These are phyloP conservation scores for Tulasnella sp. DNA, from an alignment of 768 basidiomycete species.

Conservation along the genomic window DNA sequence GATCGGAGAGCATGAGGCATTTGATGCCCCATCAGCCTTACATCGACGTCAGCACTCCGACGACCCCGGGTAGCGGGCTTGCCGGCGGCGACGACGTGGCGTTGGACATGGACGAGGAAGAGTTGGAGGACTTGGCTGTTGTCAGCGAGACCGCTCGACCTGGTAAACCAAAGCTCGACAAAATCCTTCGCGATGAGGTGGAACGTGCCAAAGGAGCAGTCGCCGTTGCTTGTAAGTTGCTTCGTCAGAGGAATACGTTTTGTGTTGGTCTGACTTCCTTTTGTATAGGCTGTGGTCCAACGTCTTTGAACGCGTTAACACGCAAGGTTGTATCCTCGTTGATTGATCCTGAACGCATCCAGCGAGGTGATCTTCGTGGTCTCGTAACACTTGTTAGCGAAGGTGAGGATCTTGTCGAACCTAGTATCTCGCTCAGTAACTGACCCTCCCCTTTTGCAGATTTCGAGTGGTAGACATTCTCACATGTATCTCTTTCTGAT, in stretches of 20 bases:
- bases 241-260: background rate
- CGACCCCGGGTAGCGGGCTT: background rate
- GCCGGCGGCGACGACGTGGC: conserved; percentile 36
- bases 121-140: conserved; percentile 55
- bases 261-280: background rate
- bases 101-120: conserved; percentile 54
- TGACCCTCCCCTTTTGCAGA: background rate
- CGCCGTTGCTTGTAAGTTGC: conserved; percentile 64
- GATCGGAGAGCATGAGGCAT: conserved; percentile 16
- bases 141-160: conserved; percentile 61
- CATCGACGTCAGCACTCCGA: background rate
- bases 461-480: conserved; percentile 24
- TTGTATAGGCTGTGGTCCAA: conserved; percentile 65
- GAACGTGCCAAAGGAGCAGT: conserved; percentile 52
- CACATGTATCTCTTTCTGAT: background rate
- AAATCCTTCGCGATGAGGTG: conserved; percentile 64
- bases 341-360: conserved; percentile 54
- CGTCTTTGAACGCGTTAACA: conserved; percentile 63
- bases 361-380: conserved; percentile 56
- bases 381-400: conserved; percentile 61
- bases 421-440: background rate
- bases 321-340: conserved; percentile 60
- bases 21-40: conserved; percentile 19
- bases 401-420: conserved; percentile 1
- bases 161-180: conserved; percentile 63